These are phyloP conservation scores for Globisporangium perplexum DNA, from an alignment of 352 stramenopile species.

Conservation along the genomic window DNA sequence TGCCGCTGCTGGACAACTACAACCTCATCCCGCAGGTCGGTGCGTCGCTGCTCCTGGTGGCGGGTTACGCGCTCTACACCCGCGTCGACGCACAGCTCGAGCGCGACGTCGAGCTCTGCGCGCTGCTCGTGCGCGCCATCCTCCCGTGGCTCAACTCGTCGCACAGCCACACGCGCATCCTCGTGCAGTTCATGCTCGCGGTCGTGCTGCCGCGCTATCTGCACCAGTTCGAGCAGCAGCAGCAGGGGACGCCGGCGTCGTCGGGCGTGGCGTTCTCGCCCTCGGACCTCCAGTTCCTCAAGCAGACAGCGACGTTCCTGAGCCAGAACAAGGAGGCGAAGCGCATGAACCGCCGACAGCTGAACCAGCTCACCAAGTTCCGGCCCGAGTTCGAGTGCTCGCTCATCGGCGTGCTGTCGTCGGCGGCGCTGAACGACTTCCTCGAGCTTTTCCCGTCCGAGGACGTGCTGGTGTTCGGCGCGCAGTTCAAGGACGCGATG, in stretches of 20 bases:
- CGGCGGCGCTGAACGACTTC: slow-evolving; percentile 64
- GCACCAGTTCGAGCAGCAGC: slow-evolving; percentile 20
- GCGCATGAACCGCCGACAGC: slow-evolving; percentile 72
- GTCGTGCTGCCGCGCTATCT: slow-evolving; percentile 63
- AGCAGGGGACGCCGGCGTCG: neutral
- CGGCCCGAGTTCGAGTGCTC: slow-evolving; percentile 64
- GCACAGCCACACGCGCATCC: slow-evolving; percentile 75
- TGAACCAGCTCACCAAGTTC: slow-evolving; percentile 54
- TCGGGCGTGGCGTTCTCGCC: neutral
- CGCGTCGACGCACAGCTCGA: slow-evolving; percentile 24
- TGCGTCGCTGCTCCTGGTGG: slow-evolving; percentile 56
- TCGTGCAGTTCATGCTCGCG: slow-evolving; percentile 66
- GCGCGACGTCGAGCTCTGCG: slow-evolving; percentile 12
- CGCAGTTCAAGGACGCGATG: slow-evolving; percentile 61
- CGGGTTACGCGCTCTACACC: slow-evolving; percentile 27
- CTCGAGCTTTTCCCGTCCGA: slow-evolving; percentile 61
- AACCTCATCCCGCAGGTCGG: slow-evolving; percentile 73
- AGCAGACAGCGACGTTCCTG: slow-evolving; percentile 49
- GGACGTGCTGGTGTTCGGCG: slow-evolving; percentile 42
- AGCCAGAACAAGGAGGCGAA: slow-evolving; percentile 84
- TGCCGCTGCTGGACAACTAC: slow-evolving; percentile 58
- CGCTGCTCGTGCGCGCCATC: slow-evolving; percentile 38
- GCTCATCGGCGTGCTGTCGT: slow-evolving; percentile 60
- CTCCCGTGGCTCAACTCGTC: slow-evolving; percentile 74
- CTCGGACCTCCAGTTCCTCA: slow-evolving; percentile 35